These are phyloP conservation scores for Salix udensis DNA, from an alignment of 345 rosid species.

Conservation along the genomic window DNA sequence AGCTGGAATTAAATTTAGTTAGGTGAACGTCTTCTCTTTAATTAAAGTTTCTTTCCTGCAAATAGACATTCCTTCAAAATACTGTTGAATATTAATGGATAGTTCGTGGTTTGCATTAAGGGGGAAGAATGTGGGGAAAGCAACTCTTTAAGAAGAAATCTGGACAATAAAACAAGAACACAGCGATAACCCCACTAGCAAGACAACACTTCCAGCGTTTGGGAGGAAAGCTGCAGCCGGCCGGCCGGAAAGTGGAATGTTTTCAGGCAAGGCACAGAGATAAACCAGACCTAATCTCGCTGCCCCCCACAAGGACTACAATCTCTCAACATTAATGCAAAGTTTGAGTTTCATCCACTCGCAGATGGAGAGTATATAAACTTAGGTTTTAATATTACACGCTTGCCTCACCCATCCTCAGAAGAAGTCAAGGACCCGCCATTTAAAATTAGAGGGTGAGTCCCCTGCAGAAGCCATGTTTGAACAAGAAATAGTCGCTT, in stretches of 20 bases:
- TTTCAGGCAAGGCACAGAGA: constrained; percentile 16
- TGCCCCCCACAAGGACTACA: constrained; percentile 31
- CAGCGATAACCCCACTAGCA: constrained; percentile 21
- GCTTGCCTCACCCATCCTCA: constrained; percentile 4
- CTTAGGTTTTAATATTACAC: constrained; percentile 1
- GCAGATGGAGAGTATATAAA: background rate
- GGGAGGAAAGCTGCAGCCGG: constrained; percentile 3
- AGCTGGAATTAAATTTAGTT: background rate
- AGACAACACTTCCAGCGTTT: background rate
- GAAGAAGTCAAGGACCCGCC: constrained; percentile 10
- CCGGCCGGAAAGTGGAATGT: constrained; percentile 28
- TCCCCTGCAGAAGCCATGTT: constrained; percentile 31
- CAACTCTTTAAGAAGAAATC: constrained; percentile 19
- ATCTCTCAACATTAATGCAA: constrained; percentile 13
- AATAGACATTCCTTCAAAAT: constrained; percentile 2
- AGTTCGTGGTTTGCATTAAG: constrained; percentile 18
- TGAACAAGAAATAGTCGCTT: constrained; percentile 26
- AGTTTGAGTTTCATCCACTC: constrained; percentile 16
- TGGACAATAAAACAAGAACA: background rate
- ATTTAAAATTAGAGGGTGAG: constrained; percentile 21
- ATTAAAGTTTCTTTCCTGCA: background rate
- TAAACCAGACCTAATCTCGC: constrained; percentile 20
- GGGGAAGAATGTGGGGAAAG: constrained; percentile 39
- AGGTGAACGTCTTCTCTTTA: background rate
- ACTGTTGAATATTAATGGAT: constrained; percentile 6